Evolutionary conservation across 1,284 basidiomycete genomes (phyloP).

Genomic region (Polyporus tsugae): DNA sequence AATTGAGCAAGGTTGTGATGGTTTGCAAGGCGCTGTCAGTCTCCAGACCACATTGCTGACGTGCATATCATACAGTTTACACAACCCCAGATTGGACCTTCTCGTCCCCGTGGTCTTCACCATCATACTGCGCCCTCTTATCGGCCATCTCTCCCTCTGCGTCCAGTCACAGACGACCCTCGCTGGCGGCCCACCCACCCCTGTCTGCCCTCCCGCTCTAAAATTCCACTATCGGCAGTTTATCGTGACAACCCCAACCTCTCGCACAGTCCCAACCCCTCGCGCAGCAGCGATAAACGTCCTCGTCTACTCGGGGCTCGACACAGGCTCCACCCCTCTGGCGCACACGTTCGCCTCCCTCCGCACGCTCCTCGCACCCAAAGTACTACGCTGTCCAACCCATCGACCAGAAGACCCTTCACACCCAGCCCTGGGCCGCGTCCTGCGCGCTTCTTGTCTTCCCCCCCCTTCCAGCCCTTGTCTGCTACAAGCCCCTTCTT

Average conservation of each 20-base stretch:
- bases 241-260: background rate
- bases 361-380: constrained; percentile 66
- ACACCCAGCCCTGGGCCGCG: constrained; percentile 77
- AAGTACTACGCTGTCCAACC: constrained; percentile 85
- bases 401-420: constrained; percentile 64
- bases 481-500: constrained; percentile 60
- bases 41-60: no score
- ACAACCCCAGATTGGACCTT: no score
- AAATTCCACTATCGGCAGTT: background rate
- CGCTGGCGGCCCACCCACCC: no score
- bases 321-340: constrained; percentile 67
- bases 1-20: no score
- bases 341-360: constrained; percentile 65
- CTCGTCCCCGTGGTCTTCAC: no score
- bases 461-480: constrained; percentile 61
- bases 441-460: constrained; percentile 83
- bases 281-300: constrained; percentile 69
- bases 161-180: no score
- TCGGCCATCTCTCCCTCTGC: no score
- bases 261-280: no score
- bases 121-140: no score
- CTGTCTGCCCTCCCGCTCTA: no score
- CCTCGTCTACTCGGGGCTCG: constrained; percentile 81
- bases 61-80: no score
- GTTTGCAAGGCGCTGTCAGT: no score